Evolutionary conservation across 805 yeast species (phyloP).

Genomic region (Monosporozyma siamensis): DNA sequence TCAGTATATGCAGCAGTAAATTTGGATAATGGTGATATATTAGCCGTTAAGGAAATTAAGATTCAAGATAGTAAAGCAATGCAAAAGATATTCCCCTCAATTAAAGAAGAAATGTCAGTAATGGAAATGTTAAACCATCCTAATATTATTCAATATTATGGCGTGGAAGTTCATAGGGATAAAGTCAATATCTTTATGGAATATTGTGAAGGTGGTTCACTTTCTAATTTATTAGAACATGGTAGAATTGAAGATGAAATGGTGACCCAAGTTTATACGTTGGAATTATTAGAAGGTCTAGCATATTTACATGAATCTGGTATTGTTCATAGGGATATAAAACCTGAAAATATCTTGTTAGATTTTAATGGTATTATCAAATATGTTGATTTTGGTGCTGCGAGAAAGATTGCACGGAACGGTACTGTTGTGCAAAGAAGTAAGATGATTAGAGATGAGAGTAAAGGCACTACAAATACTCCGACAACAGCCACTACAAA

Average conservation of each 20-base stretch:
- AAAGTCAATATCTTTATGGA: conserved; percentile 96
- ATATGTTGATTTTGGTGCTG: conserved; percentile 97
- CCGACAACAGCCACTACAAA: not conserved
- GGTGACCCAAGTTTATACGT: conserved; percentile 79
- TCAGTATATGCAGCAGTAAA: conserved; percentile 87
- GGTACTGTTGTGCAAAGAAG: conserved; percentile 31
- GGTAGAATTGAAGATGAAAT: conserved; percentile 94
- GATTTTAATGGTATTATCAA: conserved; percentile 92
- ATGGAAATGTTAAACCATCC: conserved; percentile 93
- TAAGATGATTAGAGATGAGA: not conserved
- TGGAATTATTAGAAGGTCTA: conserved; percentile 90
- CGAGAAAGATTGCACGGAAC: conserved; percentile 70
- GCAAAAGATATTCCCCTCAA: conserved; percentile 74
- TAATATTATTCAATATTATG: conserved; percentile 90
- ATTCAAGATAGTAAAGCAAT: conserved; percentile 84
- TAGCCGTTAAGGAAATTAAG: conserved; percentile 94
- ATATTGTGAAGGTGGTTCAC: conserved; percentile 90
- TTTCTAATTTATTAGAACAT: conserved; percentile 75
- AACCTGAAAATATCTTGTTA: conserved; percentile 85
- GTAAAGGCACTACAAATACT: not conserved
- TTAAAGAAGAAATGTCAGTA: conserved; percentile 95
- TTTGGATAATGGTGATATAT: conserved; percentile 87
- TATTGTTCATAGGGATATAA: conserved; percentile 90
- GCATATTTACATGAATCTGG: conserved; percentile 92
- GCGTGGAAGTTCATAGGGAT: conserved; percentile 96